Conservation (phyloP, 306 rosid genomes). For the Medicago arabica region DNA sequence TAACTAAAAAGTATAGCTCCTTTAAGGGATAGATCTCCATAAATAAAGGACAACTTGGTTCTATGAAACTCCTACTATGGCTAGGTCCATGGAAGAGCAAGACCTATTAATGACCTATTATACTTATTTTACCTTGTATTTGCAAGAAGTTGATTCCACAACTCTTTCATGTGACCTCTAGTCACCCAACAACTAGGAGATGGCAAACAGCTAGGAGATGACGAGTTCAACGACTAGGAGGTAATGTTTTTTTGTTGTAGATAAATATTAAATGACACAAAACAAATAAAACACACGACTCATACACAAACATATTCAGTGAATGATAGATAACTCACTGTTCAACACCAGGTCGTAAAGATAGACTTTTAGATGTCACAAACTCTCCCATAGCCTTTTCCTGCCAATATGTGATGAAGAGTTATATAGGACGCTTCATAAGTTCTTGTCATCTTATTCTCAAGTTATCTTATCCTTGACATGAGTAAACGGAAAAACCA, state of each 20-base stretch:
- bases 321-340: constrained; percentile 66
- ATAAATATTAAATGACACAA: constrained; percentile 14
- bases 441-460: constrained; percentile 28
- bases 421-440: constrained; percentile 37
- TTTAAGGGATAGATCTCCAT: constrained; percentile 29
- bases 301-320: constrained; percentile 29
- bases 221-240: neutral
- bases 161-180: neutral
- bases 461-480: constrained; percentile 26
- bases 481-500: constrained; percentile 22
- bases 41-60: constrained; percentile 1
- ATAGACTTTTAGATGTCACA: constrained; percentile 68
- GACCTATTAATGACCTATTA: neutral
- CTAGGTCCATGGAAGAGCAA: neutral
- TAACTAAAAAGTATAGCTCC: constrained; percentile 1
- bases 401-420: constrained; percentile 58
- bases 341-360: constrained; percentile 88
- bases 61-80: neutral
- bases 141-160: neutral
- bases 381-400: constrained; percentile 72
- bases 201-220: too few relatives aligned
- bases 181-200: neutral
- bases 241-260: neutral
- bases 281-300: constrained; percentile 20
- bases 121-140: neutral